Percentiles rank a stretch among this genome's conserved stretches.
Conservation (phyloP, 768 basidiomycete genomes). For the Mycena galericulata region DNA sequence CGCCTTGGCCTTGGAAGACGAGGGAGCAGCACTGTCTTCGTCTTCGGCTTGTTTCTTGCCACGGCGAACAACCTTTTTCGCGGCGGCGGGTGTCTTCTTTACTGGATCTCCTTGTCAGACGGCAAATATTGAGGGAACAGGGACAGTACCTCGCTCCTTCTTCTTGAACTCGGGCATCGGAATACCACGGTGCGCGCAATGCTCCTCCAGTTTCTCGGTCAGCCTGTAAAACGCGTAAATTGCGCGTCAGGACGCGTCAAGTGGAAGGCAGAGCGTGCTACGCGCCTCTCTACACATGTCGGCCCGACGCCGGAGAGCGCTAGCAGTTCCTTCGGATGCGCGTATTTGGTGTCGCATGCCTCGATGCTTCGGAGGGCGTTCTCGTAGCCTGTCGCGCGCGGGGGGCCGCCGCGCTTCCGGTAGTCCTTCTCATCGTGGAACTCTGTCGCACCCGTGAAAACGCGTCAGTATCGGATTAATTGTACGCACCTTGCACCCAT, state of each 20-base stretch:
- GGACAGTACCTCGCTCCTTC: conserved; percentile 16
- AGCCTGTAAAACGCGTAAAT: conserved; percentile 17
- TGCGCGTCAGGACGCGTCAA: conserved; percentile 12
- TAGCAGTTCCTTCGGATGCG: conserved; percentile 21
- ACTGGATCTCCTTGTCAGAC: not conserved
- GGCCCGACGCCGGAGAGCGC: conserved; percentile 18
- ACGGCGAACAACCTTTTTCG: conserved; percentile 10
- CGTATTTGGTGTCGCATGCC: conserved; percentile 19
- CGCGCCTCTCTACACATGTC: conserved; percentile 25
- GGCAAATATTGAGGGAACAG: not conserved
- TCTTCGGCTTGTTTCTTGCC: not conserved
- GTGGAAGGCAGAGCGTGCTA: not conserved
- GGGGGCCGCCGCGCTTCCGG: conserved; percentile 15
- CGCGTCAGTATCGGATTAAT: not conserved
- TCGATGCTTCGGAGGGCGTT: conserved; percentile 21
- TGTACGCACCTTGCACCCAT: conserved; percentile 5
- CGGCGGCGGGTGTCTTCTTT: conserved; percentile 6
- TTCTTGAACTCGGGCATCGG: conserved; percentile 24
- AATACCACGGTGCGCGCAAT: conserved; percentile 13
- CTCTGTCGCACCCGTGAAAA: not conserved
- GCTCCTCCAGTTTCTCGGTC: conserved; percentile 18
- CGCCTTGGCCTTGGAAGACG: not conserved
- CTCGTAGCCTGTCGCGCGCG: conserved; percentile 24
- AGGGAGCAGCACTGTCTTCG: conserved; percentile 2
- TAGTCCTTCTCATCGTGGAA: conserved; percentile 27